phyloP scores from a whole-genome alignment of 805 yeast species.

The Metschnikowia corniflorae region DNA sequence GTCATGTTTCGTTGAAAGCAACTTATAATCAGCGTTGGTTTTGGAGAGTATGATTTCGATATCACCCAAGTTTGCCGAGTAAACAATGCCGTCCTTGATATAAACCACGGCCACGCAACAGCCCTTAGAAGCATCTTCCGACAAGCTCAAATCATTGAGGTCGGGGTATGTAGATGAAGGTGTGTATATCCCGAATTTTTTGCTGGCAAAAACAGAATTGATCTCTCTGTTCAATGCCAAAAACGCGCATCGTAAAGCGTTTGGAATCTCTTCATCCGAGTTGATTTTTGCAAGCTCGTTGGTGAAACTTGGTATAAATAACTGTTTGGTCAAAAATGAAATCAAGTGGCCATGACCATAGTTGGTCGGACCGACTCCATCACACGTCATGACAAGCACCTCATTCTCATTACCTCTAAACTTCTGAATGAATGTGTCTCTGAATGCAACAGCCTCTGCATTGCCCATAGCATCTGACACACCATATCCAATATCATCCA shows the following conservation, averaged over 20 bases:
- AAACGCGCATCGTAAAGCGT: constrained; percentile 81
- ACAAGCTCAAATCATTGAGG: constrained; percentile 49
- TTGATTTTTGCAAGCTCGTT: constrained; percentile 54
- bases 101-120: constrained; percentile 82
- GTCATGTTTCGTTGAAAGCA: constrained; percentile 74
- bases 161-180: constrained; percentile 36
- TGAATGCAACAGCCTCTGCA: constrained; percentile 58
- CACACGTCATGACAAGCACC: constrained; percentile 54
- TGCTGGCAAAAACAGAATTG: constrained; percentile 54
- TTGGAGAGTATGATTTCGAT: constrained; percentile 76
- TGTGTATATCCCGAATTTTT: constrained; percentile 39
- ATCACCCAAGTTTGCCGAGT: constrained; percentile 90
- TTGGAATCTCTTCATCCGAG: constrained; percentile 50
- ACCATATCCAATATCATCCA: constrained; percentile 79
- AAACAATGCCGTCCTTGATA: constrained; percentile 64
- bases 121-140: constrained; percentile 74
- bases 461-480: constrained; percentile 84
- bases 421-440: constrained; percentile 84
- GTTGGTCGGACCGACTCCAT: constrained; percentile 8
- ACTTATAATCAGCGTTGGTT: constrained; percentile 74
- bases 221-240: constrained; percentile 77
- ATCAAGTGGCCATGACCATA: constrained; percentile 55
- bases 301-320: constrained; percentile 63
- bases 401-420: constrained; percentile 85
- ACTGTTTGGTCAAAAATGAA: constrained; percentile 68